These are phyloP conservation scores for Neurospora cerealis DNA, from an alignment of 495 filamentous ascomycete species.

Conservation along the genomic window DNA sequence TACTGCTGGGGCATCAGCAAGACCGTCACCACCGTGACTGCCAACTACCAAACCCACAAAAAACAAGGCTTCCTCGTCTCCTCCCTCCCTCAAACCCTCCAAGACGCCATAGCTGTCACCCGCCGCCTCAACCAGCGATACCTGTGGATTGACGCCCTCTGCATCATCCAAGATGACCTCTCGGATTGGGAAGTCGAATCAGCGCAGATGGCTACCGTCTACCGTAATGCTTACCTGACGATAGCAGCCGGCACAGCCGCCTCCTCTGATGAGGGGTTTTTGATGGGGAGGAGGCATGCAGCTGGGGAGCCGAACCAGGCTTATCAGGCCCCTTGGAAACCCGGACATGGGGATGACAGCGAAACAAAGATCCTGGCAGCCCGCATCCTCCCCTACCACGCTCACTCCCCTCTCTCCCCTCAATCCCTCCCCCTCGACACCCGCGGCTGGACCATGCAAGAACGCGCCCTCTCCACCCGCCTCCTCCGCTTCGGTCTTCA, in stretches of 20 bases:
- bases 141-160: slow-evolving; percentile 18
- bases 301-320: too few species aligned
- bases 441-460: slow-evolving; percentile 4
- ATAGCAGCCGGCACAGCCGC: slow-evolving; percentile 3
- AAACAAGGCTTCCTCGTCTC: background rate
- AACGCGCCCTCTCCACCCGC: slow-evolving; percentile 2
- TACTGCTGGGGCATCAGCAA: slow-evolving; percentile 11
- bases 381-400: background rate
- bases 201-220: slow-evolving; percentile 5
- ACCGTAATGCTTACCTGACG: slow-evolving; percentile 2
- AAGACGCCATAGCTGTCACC: slow-evolving; percentile 15
- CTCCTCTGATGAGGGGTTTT: slow-evolving; percentile 3
- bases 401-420: background rate
- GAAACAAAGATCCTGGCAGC: background rate
- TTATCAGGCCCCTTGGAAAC: too few species aligned
- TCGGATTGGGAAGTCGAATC: background rate
- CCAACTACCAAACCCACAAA: background rate
- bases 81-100: slow-evolving; percentile 9
- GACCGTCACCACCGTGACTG: background rate
- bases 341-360: too few species aligned
- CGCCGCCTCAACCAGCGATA: slow-evolving; percentile 9
- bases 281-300: background rate
- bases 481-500: background rate
- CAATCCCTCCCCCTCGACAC: background rate
- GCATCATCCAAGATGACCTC: slow-evolving; percentile 15